phyloP scores from a whole-genome alignment of 257 asterid species.

The Przewalskia tangutica region DNA sequence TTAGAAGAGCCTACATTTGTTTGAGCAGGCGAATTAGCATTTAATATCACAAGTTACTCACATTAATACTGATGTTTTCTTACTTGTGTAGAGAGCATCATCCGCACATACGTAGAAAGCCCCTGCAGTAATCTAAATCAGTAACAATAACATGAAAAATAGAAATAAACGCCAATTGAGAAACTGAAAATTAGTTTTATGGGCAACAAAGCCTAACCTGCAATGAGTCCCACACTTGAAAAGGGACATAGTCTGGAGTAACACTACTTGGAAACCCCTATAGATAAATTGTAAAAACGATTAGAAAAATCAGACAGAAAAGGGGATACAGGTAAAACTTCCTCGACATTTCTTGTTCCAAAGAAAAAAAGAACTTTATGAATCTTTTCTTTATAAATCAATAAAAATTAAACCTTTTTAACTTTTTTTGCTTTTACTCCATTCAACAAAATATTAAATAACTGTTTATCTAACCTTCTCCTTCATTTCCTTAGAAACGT shows the following conservation, averaged over 20 bases:
- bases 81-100: conserved; percentile 94
- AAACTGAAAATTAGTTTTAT: neutral
- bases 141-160: neutral
- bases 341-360: neutral
- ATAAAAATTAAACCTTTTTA: neutral
- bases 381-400: neutral
- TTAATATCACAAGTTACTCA: conserved; percentile 4
- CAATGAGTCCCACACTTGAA: conserved; percentile 89
- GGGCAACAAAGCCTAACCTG: conserved; percentile 44
- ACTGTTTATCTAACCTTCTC: neutral
- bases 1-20: conserved; percentile 66
- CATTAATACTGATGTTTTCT: conserved; percentile 3
- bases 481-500: neutral
- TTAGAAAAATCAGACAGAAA: neutral
- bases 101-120: conserved; percentile 90
- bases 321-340: neutral
- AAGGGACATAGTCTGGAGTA: conserved; percentile 80
- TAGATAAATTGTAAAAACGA: neutral
- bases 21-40: neutral
- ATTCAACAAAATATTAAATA: neutral
- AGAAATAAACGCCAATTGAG: neutral
- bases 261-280: conserved; percentile 93
- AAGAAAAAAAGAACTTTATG: neutral
- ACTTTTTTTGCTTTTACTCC: neutral
- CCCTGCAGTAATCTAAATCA: conserved; percentile 39